These are phyloP conservation scores for Myrica gale DNA, from an alignment of 306 rosid species.

Conservation along the genomic window DNA sequence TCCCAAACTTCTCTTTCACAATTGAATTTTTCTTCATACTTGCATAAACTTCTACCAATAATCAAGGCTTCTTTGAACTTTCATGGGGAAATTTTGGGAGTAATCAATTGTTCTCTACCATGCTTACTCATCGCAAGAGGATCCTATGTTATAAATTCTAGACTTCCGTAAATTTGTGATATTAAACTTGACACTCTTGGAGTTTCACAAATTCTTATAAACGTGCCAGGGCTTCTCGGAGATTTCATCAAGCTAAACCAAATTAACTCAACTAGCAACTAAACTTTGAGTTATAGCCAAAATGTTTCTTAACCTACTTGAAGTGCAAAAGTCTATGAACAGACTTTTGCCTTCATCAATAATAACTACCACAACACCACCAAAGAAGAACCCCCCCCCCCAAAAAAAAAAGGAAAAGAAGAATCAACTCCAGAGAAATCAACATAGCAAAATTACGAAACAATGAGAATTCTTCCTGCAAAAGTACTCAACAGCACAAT, in stretches of 20 bases:
- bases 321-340: neutral
- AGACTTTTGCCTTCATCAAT: neutral
- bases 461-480: neutral
- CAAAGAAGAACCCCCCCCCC: no score
- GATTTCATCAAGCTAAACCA: neutral
- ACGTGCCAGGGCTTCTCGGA: no score
- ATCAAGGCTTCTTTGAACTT: neutral
- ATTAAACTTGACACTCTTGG: no score
- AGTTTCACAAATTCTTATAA: no score
- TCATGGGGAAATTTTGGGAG: neutral
- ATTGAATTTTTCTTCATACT: neutral
- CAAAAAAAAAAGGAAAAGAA: neutral
- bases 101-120: no score
- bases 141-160: no score
- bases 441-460: neutral
- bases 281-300: neutral
- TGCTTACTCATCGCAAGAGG: no score
- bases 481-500: neutral
- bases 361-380: no score
- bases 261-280: neutral
- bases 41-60: neutral
- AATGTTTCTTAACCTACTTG: neutral
- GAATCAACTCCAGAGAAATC: neutral
- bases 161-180: no score
- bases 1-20: neutral